Percentiles rank a stretch among this genome's conserved stretches.
Evolutionary conservation across 306 rosid genomes (phyloP).

Genomic region (Cucurbita maxima): DNA sequence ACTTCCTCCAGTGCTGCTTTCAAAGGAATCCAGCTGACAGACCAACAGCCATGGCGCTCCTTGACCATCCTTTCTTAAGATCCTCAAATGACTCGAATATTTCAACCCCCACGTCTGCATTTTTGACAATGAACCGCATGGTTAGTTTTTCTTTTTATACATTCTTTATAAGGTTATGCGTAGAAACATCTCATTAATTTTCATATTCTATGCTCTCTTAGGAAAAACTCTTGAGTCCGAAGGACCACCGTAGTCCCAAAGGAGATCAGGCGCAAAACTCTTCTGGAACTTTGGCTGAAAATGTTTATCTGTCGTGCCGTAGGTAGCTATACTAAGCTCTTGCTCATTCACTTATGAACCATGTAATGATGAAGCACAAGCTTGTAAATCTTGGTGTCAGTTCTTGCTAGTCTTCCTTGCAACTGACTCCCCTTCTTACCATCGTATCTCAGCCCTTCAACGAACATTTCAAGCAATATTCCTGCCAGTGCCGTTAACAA

Average conservation of each 20-base stretch:
- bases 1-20: constrained; percentile 69
- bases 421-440: constrained; percentile 12
- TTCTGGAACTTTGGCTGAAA: constrained; percentile 14
- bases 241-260: constrained; percentile 13
- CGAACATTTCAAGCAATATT: constrained; percentile 20
- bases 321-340: constrained; percentile 24
- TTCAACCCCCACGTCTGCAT: constrained; percentile 12
- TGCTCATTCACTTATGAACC: not conserved
- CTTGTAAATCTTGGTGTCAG: constrained; percentile 5
- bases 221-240: constrained; percentile 36
- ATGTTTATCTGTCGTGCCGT: constrained; percentile 17
- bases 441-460: constrained; percentile 16
- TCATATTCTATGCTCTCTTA: not conserved
- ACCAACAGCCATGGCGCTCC: constrained; percentile 50
- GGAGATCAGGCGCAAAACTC: constrained; percentile 16
- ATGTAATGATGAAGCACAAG: not conserved
- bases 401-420: constrained; percentile 18
- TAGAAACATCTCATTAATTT: not conserved
- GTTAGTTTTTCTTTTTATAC: constrained; percentile 36
- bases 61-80: constrained; percentile 64
- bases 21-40: constrained; percentile 81
- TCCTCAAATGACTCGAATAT: constrained; percentile 33
- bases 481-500: constrained; percentile 18
- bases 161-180: not conserved
- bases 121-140: constrained; percentile 24